Evolutionary conservation across 805 yeast genomes (phyloP).

Genomic region (Yarrowia osloensis): DNA sequence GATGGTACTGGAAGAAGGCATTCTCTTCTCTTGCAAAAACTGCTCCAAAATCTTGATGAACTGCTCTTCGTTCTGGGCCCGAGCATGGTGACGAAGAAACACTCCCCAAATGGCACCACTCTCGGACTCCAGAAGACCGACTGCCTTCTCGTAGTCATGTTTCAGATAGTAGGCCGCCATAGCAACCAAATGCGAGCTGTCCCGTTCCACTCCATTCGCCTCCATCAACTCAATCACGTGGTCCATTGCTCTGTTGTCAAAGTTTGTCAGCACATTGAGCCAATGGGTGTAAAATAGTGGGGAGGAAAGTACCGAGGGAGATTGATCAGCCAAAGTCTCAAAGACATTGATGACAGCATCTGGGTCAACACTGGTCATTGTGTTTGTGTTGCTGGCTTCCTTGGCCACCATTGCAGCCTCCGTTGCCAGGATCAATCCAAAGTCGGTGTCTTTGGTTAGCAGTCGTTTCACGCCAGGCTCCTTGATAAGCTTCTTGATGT

Average conservation of each 20-base stretch:
- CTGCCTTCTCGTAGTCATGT: not conserved
- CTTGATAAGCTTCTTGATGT: not conserved
- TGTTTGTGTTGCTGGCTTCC: not conserved
- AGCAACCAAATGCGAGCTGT: conserved; percentile 1
- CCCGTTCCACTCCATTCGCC: not conserved
- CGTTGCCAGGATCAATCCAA: conserved; percentile 7
- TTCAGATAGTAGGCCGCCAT: conserved; percentile 9
- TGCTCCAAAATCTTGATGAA: not conserved
- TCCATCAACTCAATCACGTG: not conserved
- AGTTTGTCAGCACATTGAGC: conserved; percentile 19
- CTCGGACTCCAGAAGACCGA: not conserved
- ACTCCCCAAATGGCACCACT: not conserved
- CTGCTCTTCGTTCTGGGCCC: not conserved
- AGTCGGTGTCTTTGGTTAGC: not conserved
- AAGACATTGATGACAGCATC: not conserved
- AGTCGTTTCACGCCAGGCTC: not conserved
- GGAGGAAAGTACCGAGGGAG: not conserved
- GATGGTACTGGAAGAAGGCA: not conserved
- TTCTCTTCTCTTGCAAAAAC: not conserved
- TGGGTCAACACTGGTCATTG: not conserved
- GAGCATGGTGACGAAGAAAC: conserved; percentile 16
- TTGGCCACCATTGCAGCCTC: conserved; percentile 16
- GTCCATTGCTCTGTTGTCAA: not conserved
- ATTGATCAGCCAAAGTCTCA: not conserved
- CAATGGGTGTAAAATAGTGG: not conserved